phyloP scores from a whole-genome alignment of 108 stramenopile species.

The Cyclotella cryptica region DNA sequence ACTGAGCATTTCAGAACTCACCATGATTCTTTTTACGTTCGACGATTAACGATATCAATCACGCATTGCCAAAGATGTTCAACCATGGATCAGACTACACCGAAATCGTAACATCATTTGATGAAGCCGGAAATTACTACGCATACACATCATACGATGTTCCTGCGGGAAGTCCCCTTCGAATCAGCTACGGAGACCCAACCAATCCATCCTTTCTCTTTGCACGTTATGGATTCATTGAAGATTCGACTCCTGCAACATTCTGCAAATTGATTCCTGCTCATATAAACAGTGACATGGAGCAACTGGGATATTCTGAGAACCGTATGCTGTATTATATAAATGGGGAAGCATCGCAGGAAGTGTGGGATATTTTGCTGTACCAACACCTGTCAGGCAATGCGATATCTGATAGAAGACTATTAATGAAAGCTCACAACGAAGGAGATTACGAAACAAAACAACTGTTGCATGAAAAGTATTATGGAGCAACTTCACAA shows the following conservation, averaged over 20 bases:
- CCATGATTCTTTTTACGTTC: too few species aligned
- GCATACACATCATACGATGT: conserved; percentile 53
- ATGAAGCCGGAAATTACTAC: conserved; percentile 54
- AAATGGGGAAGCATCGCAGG: conserved; percentile 61
- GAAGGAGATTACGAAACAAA: too few species aligned
- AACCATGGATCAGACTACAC: conserved; percentile 56
- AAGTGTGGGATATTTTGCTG: conserved; percentile 68
- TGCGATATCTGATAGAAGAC: conserved; percentile 33
- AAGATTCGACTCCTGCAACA: conserved; percentile 51
- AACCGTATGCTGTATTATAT: conserved; percentile 63
- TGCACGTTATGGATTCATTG: conserved; percentile 67
- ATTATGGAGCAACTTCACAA: too few species aligned
- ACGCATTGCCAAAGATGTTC: conserved; percentile 26
- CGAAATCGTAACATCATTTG: conserved; percentile 48
- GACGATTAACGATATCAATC: too few species aligned
- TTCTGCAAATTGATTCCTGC: conserved; percentile 70
- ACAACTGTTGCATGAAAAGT: too few species aligned
- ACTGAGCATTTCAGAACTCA: background rate
- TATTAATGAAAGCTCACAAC: background rate
- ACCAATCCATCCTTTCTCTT: conserved; percentile 65
- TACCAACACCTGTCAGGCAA: conserved; percentile 50
- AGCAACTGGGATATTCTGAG: conserved; percentile 61
- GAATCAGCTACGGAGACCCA: conserved; percentile 60
- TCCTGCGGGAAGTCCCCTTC: conserved; percentile 45
- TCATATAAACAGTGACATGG: conserved; percentile 51